Evolutionary conservation across 257 asterid genomes (phyloP).

Genomic region (Nyctanthes arbortristis): DNA sequence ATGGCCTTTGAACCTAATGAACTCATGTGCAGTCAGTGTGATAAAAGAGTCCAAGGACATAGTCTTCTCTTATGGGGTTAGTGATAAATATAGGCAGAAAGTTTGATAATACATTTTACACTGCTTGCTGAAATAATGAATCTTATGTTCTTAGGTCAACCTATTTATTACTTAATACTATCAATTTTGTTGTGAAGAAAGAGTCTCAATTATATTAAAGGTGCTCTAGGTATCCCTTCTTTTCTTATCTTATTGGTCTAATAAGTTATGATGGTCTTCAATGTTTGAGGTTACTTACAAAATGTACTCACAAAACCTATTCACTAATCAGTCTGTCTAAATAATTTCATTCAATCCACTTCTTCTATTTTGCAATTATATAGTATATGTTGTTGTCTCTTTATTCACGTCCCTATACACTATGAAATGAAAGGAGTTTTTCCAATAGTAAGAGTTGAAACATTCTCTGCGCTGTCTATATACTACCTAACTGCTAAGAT

Average conservation of each 20-base stretch:
- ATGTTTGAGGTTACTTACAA: too few relatives aligned
- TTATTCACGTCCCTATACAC: constrained; percentile 68
- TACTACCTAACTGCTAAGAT: constrained; percentile 73
- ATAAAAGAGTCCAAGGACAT: constrained; percentile 61
- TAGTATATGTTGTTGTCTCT: constrained; percentile 69
- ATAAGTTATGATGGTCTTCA: too few relatives aligned
- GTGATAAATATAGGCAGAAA: too few relatives aligned
- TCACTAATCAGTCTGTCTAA: too few relatives aligned
- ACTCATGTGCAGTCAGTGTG: constrained; percentile 31
- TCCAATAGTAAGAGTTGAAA: constrained; percentile 55
- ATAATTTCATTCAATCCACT: too few relatives aligned
- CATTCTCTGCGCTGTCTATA: constrained; percentile 63
- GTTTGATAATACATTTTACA: too few relatives aligned
- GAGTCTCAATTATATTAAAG: constrained; percentile 69
- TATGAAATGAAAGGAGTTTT: constrained; percentile 67
- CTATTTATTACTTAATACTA: constrained; percentile 21
- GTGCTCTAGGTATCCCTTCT: constrained; percentile 55
- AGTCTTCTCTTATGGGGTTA: too few relatives aligned
- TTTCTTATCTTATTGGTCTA: too few relatives aligned
- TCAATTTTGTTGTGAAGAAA: constrained; percentile 82
- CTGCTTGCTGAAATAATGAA: constrained; percentile 4
- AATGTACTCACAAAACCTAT: not conserved
- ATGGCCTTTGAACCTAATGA: too few relatives aligned
- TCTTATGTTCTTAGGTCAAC: constrained; percentile 8
- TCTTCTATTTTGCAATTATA: constrained; percentile 47